Evolutionary conservation across 345 rosid genomes (phyloP).

Genomic region (Eucalyptus viminalis): DNA sequence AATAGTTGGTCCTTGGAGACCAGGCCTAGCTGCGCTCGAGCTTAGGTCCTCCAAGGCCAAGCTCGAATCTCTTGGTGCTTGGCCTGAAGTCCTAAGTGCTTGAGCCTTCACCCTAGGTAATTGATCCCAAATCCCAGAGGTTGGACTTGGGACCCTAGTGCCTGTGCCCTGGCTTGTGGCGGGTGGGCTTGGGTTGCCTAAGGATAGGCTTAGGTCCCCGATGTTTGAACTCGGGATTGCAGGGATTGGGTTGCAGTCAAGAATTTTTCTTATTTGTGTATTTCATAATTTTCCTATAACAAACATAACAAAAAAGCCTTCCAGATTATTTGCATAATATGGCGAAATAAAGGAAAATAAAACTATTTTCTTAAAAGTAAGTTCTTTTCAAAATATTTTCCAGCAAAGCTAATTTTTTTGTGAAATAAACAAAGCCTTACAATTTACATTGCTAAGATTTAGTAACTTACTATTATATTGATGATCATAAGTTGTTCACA

Average conservation of each 20-base stretch:
- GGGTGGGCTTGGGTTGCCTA: not conserved
- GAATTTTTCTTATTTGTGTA: no score
- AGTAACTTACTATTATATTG: not conserved
- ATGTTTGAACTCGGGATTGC: rapidly evolving
- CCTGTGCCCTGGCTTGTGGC: not conserved
- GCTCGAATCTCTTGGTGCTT: no score
- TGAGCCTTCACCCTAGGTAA: not conserved
- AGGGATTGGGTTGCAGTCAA: not conserved
- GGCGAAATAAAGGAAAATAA: not conserved
- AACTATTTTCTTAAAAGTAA: not conserved
- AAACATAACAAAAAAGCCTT: not conserved
- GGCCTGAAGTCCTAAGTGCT: not conserved
- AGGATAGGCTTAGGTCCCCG: not conserved
- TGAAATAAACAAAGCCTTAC: not conserved
- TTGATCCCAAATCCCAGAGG: not conserved
- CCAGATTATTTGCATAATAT: not conserved
- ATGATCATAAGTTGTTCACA: not conserved
- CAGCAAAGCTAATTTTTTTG: not conserved
- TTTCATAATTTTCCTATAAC: not conserved
- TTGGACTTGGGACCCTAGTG: not conserved
- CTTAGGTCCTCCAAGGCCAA: not conserved
- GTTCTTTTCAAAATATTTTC: not conserved
- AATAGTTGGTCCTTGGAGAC: not conserved
- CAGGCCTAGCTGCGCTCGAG: not conserved
- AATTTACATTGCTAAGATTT: not conserved